Percentiles rank a stretch among this genome's conserved stretches.
Conservation (phyloP, 805 yeast genomes). For the Dipodascus geniculatus region DNA sequence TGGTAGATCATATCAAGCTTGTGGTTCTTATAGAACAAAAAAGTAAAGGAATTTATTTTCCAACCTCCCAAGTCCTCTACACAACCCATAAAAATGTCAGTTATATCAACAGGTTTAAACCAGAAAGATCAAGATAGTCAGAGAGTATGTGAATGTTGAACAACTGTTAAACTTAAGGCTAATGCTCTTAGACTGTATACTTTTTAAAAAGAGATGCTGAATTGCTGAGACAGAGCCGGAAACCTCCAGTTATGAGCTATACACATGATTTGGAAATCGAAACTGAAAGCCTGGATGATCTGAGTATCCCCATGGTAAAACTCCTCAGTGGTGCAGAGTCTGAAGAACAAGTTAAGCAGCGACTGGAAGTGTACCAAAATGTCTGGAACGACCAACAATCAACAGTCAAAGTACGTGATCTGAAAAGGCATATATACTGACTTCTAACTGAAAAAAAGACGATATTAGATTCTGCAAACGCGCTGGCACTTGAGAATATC, state of each 20-base stretch:
- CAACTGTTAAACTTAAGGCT: slow-evolving; percentile 8
- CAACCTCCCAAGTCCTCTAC: background rate
- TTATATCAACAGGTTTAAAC: background rate
- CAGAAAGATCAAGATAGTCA: slow-evolving; percentile 12
- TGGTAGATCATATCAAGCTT: background rate
- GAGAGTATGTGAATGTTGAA: slow-evolving; percentile 9
- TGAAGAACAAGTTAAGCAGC: slow-evolving; percentile 23
- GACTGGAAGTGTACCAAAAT: slow-evolving; percentile 33
- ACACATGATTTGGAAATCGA: slow-evolving; percentile 6
- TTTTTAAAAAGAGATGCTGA: slow-evolving; percentile 7
- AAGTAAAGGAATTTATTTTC: background rate
- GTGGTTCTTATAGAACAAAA: background rate
- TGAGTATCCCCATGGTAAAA: slow-evolving; percentile 30
- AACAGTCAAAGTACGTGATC: slow-evolving; percentile 17
- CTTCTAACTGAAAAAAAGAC: background rate
- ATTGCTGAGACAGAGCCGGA: slow-evolving; percentile 1
- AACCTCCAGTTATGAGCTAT: background rate
- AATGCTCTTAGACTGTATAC: slow-evolving; percentile 10
- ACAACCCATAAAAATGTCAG: background rate
- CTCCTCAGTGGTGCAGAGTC: slow-evolving; percentile 36
- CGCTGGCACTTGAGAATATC: slow-evolving; percentile 11
- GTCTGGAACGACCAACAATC: slow-evolving; percentile 28
- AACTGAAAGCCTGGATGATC: slow-evolving; percentile 10
- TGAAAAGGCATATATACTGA: background rate
- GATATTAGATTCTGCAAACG: slow-evolving; percentile 19